Conservation (phyloP, 768 basidiomycete species). For the Lactarius akahatsu region DNA sequence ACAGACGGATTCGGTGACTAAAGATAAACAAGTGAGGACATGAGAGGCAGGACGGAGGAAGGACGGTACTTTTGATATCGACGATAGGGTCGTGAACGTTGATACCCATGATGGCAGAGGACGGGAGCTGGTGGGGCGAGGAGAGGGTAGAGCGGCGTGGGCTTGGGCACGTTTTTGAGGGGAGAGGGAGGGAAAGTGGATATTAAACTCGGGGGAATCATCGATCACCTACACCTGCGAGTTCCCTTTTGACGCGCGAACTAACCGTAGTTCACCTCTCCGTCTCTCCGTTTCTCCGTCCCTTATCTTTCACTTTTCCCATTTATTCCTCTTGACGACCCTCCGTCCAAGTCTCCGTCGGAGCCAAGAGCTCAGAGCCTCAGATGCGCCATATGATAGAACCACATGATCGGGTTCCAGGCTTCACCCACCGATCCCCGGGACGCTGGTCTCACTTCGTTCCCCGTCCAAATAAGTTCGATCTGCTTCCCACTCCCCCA, state of each 20-base stretch:
- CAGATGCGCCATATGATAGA: not conserved
- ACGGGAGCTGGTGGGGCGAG: not conserved
- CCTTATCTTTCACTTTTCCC: not conserved
- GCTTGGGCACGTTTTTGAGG: not conserved
- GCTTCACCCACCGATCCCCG: not conserved
- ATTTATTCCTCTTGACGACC: not conserved
- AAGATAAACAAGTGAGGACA: not conserved
- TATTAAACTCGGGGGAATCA: not conserved
- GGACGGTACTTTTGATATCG: slow-evolving; percentile 24
- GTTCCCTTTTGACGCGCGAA: not conserved
- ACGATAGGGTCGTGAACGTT: slow-evolving; percentile 26
- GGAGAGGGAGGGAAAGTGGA: not conserved
- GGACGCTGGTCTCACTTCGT: not conserved
- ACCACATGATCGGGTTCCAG: not conserved
- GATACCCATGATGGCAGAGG: slow-evolving; percentile 20
- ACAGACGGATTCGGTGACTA: slow-evolving; percentile 34
- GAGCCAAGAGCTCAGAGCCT: not conserved
- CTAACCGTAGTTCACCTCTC: not conserved
- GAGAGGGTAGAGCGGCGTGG: not conserved
- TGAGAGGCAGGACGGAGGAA: too few species aligned
- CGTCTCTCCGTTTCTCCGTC: too few species aligned
- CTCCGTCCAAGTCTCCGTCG: not conserved
- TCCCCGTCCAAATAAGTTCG: not conserved
- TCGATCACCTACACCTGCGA: not conserved
- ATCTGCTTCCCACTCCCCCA: too few species aligned